Evolutionary conservation across 495 filamentous ascomycete genomes (phyloP).

Genomic region (Penicillium waksmanii): DNA sequence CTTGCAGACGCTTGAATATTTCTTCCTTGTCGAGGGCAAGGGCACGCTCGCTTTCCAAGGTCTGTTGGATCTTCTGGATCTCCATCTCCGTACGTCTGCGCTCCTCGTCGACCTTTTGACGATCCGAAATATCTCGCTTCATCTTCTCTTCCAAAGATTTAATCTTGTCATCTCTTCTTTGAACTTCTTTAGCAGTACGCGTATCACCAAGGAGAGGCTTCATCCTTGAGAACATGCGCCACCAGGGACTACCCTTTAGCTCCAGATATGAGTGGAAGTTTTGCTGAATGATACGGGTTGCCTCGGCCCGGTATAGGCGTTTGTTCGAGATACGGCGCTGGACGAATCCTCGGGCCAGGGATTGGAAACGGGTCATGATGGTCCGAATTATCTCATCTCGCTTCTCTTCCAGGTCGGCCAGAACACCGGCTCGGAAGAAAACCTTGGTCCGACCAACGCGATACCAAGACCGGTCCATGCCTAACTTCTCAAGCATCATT

Average conservation of each 20-base stretch:
- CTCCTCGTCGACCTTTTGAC: constrained; percentile 87
- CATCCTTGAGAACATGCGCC: constrained; percentile 94
- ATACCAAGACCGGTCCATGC: constrained; percentile 81
- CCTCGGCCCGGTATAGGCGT: constrained; percentile 89
- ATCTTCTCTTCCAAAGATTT: constrained; percentile 81
- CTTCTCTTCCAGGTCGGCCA: constrained; percentile 95
- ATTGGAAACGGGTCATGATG: constrained; percentile 94
- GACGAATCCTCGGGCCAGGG: constrained; percentile 83
- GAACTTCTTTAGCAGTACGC: constrained; percentile 86
- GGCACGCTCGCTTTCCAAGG: constrained; percentile 90
- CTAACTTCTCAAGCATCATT: constrained; percentile 88
- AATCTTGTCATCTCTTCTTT: constrained; percentile 92
- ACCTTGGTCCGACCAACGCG: constrained; percentile 96
- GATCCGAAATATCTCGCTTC: constrained; percentile 72
- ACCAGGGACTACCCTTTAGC: constrained; percentile 92
- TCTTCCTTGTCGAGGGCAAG: constrained; percentile 97
- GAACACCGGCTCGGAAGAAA: constrained; percentile 95
- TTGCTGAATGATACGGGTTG: constrained; percentile 89
- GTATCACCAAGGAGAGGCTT: constrained; percentile 92
- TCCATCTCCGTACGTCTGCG: constrained; percentile 84
- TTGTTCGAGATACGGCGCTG: constrained; percentile 89
- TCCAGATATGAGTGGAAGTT: constrained; percentile 90
- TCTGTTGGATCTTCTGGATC: constrained; percentile 86
- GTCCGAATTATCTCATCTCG: constrained; percentile 88
- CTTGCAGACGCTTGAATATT: constrained; percentile 93